phyloP scores from a whole-genome alignment of 306 rosid species.

The Astragalus glycyphyllos region DNA sequence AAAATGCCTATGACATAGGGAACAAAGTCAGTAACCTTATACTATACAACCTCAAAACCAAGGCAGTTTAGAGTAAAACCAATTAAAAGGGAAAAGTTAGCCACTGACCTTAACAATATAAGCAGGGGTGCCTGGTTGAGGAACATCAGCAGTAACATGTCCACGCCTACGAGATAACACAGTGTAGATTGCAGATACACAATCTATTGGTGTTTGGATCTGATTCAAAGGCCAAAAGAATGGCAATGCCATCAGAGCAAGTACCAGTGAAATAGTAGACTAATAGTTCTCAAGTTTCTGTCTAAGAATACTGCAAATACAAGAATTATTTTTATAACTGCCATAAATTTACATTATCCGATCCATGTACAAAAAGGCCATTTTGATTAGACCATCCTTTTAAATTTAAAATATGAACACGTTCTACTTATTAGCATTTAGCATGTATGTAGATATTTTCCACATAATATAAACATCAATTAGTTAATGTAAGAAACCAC shows the following conservation, averaged over 20 bases:
- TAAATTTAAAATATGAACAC: not conserved
- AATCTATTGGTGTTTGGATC: conserved; percentile 98
- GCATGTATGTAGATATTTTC: not conserved
- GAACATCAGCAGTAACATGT: conserved; percentile 98
- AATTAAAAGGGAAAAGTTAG: conserved; percentile 28
- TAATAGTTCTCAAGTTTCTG: not conserved
- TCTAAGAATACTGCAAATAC: conserved; percentile 14
- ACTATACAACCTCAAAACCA: conserved; percentile 2
- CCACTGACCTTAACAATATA: conserved; percentile 83
- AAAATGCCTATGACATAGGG: conserved; percentile 73
- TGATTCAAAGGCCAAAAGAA: conserved; percentile 52
- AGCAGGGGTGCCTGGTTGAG: conserved; percentile 99
- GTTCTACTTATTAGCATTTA: conserved; percentile 18
- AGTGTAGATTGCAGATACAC: conserved; percentile 98
- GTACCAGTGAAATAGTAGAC: conserved; percentile 30
- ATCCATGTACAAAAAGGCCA: conserved; percentile 5
- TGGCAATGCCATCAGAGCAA: conserved; percentile 34
- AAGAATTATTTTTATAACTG: conserved; percentile 3
- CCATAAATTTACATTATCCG: conserved; percentile 5
- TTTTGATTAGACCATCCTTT: not conserved
- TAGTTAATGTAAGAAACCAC: conserved; percentile 12
- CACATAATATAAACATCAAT: not conserved
- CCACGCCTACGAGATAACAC: conserved; percentile 98
- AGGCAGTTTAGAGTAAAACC: conserved; percentile 7
- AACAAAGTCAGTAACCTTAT: conserved; percentile 26